Conservation (phyloP, 441 rosid genomes). For the Omphalea diandra region DNA sequence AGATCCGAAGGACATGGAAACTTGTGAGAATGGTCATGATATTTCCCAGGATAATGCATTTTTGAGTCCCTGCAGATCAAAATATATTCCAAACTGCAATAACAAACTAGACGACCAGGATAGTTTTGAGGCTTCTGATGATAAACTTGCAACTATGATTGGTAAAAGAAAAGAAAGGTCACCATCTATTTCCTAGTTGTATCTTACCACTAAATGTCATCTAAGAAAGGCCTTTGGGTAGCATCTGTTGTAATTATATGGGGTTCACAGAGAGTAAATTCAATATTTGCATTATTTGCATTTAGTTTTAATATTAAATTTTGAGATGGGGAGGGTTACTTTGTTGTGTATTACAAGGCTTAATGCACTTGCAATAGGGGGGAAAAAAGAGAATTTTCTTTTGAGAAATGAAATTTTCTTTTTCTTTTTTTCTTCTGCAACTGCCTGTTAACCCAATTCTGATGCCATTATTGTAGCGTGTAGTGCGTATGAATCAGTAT, state of each 20-base stretch:
- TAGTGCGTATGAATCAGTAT: too few species aligned
- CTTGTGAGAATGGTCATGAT: not conserved
- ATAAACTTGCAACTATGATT: not conserved
- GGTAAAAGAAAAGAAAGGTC: slow-evolving; percentile 37
- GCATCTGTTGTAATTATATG: not conserved
- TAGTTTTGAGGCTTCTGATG: slow-evolving; percentile 13
- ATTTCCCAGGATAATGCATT: not conserved
- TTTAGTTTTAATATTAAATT: not conserved
- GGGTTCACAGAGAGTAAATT: not conserved
- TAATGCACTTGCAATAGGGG: too few species aligned
- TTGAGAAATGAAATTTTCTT: too few species aligned
- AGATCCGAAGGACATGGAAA: slow-evolving; percentile 14
- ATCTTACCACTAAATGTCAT: not conserved
- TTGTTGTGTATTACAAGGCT: not conserved
- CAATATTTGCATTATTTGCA: not conserved
- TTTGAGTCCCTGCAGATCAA: not conserved
- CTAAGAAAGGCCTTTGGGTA: not conserved
- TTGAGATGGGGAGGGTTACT: not conserved
- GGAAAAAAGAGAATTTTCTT: too few species aligned
- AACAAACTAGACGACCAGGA: slow-evolving; percentile 5
- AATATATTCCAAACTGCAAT: not conserved
- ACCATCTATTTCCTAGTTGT: slow-evolving; percentile 17
- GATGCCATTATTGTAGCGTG: too few species aligned
- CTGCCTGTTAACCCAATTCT: too few species aligned
- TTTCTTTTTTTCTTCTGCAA: too few species aligned